phyloP scores from a whole-genome alignment of 2,329 filamentous ascomycete genomes.

The Neospermospora avenae region DNA sequence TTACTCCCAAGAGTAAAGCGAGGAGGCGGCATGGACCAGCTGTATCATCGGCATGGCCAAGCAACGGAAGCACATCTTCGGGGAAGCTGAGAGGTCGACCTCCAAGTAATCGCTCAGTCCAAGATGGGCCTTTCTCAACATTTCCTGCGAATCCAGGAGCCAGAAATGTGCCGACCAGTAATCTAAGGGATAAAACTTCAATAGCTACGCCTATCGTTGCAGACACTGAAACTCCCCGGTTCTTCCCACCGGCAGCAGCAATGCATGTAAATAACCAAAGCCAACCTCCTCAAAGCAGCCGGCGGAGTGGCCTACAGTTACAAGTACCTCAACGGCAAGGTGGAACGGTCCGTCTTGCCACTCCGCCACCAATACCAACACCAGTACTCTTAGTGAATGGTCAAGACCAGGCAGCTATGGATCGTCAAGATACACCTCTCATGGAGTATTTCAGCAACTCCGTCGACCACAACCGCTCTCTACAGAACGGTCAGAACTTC shows the following conservation, averaged over 20 bases:
- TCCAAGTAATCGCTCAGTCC: slow-evolving; percentile 65
- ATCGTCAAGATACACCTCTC: slow-evolving; percentile 24
- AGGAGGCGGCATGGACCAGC: slow-evolving; percentile 74
- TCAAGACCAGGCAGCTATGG: slow-evolving; percentile 31
- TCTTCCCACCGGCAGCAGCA: slow-evolving; percentile 32
- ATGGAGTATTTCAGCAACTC: slow-evolving; percentile 32
- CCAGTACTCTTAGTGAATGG: slow-evolving; percentile 48
- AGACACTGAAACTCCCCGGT: slow-evolving; percentile 37
- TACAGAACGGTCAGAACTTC: slow-evolving; percentile 27
- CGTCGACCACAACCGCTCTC: slow-evolving; percentile 20
- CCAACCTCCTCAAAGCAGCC: slow-evolving; percentile 23
- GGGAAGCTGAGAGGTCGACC: slow-evolving; percentile 78
- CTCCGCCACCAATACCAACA: slow-evolving; percentile 43
- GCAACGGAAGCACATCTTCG: slow-evolving; percentile 55
- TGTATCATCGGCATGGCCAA: slow-evolving; percentile 87
- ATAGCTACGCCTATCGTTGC: slow-evolving; percentile 42
- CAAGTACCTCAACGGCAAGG: slow-evolving; percentile 61
- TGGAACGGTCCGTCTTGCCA: slow-evolving; percentile 60
- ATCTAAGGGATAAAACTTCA: slow-evolving; percentile 41
- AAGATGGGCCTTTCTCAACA: slow-evolving; percentile 66
- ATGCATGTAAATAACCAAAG: slow-evolving; percentile 21
- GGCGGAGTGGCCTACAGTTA: slow-evolving; percentile 53
- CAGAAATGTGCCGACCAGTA: slow-evolving; percentile 45
- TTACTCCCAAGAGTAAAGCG: slow-evolving; percentile 59
- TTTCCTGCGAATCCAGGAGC: slow-evolving; percentile 59